Evolutionary conservation across 345 rosid genomes (phyloP).

Genomic region (Salix purpurea): DNA sequence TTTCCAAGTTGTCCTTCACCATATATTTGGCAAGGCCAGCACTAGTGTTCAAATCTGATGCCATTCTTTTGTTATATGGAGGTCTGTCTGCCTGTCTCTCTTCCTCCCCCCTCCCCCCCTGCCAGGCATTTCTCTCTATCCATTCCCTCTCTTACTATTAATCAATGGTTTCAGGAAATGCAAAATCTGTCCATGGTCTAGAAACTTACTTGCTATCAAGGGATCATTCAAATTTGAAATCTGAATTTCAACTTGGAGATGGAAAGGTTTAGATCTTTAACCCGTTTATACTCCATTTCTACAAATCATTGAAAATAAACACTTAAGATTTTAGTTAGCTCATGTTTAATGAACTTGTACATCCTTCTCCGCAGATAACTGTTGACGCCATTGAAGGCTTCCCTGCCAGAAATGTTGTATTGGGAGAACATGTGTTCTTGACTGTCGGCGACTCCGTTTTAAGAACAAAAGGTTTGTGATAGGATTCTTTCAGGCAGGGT

Average conservation of each 20-base stretch:
- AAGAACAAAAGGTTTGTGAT: constrained; percentile 15
- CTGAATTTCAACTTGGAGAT: constrained; percentile 68
- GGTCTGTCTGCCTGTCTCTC: constrained; percentile 37
- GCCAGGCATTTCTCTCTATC: background rate
- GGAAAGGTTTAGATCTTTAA: constrained; percentile 54
- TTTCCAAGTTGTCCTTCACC: constrained; percentile 49
- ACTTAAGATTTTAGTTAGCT: background rate
- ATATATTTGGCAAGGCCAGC: constrained; percentile 65
- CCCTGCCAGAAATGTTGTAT: constrained; percentile 43
- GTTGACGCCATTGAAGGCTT: constrained; percentile 53
- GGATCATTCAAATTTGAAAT: constrained; percentile 57
- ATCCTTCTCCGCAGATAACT: constrained; percentile 36
- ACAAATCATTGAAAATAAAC: background rate
- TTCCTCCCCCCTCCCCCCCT: background rate
- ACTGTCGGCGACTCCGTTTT: constrained; percentile 46
- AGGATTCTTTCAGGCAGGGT: background rate
- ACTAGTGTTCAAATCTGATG: constrained; percentile 48
- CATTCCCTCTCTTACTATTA: background rate
- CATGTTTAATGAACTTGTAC: background rate
- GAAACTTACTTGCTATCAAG: constrained; percentile 65
- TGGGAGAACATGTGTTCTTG: constrained; percentile 61
- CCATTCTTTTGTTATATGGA: constrained; percentile 49
- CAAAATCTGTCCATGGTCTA: constrained; percentile 46
- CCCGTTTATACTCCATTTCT: background rate
- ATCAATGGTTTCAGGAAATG: constrained; percentile 52